These are phyloP conservation scores for Nicotiana obtusifolia DNA, from an alignment of 257 asterid species.

Conservation along the genomic window DNA sequence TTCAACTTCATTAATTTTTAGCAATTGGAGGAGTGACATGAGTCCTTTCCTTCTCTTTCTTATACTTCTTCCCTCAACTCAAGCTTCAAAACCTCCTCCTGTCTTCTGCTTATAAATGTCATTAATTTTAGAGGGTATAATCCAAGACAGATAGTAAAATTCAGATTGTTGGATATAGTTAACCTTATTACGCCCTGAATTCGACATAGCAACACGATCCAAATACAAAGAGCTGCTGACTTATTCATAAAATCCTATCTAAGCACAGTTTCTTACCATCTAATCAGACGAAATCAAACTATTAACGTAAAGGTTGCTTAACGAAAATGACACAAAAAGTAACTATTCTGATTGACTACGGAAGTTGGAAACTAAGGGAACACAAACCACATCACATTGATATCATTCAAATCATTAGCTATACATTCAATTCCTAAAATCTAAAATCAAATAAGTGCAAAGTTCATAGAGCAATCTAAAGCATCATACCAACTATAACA, in stretches of 20 bases:
- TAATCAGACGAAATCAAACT: background rate
- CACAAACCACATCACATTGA: background rate
- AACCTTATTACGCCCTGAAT: background rate
- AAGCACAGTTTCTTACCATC: background rate
- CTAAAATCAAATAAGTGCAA: background rate
- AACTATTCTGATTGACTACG: too few species aligned
- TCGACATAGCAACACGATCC: background rate
- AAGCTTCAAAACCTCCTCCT: background rate
- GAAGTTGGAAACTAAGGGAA: too few species aligned
- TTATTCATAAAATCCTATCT: background rate
- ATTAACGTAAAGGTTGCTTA: background rate
- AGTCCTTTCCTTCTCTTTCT: background rate
- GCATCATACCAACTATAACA: slow-evolving; percentile 20
- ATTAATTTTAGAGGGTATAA: background rate
- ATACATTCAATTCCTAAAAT: background rate
- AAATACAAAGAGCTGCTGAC: background rate
- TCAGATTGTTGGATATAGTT: background rate
- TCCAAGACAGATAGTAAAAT: background rate
- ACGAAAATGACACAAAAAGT: background rate
- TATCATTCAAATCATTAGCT: background rate
- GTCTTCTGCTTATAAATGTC: background rate
- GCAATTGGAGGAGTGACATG: background rate
- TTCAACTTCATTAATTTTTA: background rate
- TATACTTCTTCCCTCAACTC: background rate
- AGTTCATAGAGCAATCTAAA: background rate